Base-by-base conservation (phyloP, 495 filamentous ascomycete genomes). In the Penicillium longicatenatum region DNA sequence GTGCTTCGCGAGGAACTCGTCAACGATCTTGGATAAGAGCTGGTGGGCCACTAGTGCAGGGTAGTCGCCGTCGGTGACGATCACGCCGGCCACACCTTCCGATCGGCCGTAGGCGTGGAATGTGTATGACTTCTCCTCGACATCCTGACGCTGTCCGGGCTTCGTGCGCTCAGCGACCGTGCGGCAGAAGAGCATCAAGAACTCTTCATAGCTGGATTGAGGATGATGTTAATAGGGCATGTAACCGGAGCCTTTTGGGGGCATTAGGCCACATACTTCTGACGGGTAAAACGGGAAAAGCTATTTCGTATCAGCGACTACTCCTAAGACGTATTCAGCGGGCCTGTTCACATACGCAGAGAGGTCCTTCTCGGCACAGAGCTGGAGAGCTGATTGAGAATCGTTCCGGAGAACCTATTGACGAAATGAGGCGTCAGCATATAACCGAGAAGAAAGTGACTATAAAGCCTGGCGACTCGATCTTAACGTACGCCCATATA, bases 41-140 rank as follows among this genome's bases (percentile, higher is more conserved):
- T 92, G 89, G 74, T 98, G 94, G n/a, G 94, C 95, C 8, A 93
- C 91, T 2, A 95, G 80, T 26, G 86, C 83, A 21, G 92, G 92
- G 75, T 98, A 98, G 64, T 95, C 89, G 59, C 91, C 86, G 69
- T 93, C 90, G 58, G 85, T 88, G 66, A 98, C 95, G 60, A 96
- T 89, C 67, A 97, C 86, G 54, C 88, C 92, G 58, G 87, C 86
- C 61, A 98, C 79, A 61, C 92, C 93, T 73, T 97, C 91, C 55
- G 86, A 86, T 43, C 92, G 90, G 35, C 84, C 89, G 74, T 96
- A 97, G 64, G 86, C 89, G 76, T 98, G 93, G 75, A 98, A 92
- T 52, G 71, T 74, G 65, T 68, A 73, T 42, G 56, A 88, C 83
- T 93, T 89, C 72, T 97, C 90, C 70, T 96, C 88, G 48, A 97